Conservation (phyloP, 2,329 filamentous ascomycete species). For the Thelonectria olida region DNA sequence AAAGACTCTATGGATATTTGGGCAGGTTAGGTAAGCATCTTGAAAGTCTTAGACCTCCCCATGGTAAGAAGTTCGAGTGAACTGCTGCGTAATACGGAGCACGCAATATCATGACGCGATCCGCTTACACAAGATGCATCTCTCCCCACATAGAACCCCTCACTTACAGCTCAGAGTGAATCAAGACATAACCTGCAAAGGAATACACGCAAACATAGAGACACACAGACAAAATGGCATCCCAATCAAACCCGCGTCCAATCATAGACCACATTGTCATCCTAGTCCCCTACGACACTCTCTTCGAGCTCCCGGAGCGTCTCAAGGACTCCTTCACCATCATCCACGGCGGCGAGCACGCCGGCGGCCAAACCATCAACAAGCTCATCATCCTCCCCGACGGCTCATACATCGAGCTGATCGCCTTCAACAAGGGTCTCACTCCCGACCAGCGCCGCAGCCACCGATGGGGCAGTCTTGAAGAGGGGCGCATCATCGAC, state of each 20-base stretch:
- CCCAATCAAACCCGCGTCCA: conserved; percentile 30
- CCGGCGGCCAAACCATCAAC: conserved; percentile 69
- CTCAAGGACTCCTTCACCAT: conserved; percentile 65
- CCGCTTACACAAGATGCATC: not conserved
- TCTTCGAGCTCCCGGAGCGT: conserved; percentile 58
- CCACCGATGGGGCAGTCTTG: conserved; percentile 68
- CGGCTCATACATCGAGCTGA: conserved; percentile 73
- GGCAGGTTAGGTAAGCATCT: no score
- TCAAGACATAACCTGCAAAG: not conserved
- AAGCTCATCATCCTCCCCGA: conserved; percentile 69
- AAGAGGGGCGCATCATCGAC: conserved; percentile 64
- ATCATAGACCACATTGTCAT: conserved; percentile 72
- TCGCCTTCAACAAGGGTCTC: conserved; percentile 64
- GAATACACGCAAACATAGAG: not conserved
- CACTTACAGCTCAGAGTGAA: not conserved
- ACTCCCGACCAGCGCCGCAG: conserved; percentile 49
- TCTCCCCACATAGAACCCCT: conserved; percentile 8
- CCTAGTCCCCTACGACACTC: conserved; percentile 62
- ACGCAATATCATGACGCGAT: conserved; percentile 20
- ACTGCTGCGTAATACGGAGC: not conserved
- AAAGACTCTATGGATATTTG: no score
- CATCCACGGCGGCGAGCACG: conserved; percentile 68
- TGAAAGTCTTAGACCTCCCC: no score
- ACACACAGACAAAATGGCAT: conserved; percentile 12
- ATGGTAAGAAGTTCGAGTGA: not conserved